These are phyloP conservation scores for Aquilaria sinensis DNA, from an alignment of 345 rosid genomes.

Conservation along the genomic window DNA sequence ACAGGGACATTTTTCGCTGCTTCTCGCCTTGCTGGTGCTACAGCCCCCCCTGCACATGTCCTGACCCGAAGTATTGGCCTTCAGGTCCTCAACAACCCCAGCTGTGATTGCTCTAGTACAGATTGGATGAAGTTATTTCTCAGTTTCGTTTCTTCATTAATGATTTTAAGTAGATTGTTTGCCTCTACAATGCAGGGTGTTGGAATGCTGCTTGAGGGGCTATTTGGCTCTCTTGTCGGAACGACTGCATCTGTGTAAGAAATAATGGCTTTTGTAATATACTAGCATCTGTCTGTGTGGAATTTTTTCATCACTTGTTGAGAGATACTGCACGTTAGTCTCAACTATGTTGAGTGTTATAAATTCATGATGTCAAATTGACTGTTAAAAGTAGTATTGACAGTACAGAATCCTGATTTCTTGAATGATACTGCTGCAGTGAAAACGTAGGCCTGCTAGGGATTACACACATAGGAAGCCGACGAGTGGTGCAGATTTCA, in stretches of 20 bases:
- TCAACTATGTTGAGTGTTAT: no score
- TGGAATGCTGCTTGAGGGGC: conserved; percentile 75
- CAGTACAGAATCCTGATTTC: not conserved
- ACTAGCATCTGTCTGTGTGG: not conserved
- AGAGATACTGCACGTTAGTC: no score
- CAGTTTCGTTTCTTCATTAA: not conserved
- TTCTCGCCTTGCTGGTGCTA: conserved; percentile 84
- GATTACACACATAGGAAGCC: conserved; percentile 84
- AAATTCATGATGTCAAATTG: no score
- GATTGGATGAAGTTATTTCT: not conserved
- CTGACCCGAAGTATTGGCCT: conserved; percentile 81
- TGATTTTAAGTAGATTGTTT: not conserved
- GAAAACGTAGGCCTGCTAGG: conserved; percentile 98
- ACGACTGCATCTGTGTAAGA: conserved; percentile 94
- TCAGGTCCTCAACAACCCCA: conserved; percentile 40
- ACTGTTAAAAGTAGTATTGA: no score
- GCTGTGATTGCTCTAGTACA: not conserved
- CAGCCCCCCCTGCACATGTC: conserved; percentile 85
- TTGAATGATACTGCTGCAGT: conserved; percentile 37
- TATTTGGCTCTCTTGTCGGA: conserved; percentile 81
- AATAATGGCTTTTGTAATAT: not conserved
- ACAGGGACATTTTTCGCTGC: conserved; percentile 79
- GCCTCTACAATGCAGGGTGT: conserved; percentile 48
- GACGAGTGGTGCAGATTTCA: conserved; percentile 91
- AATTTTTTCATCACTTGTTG: no score